A percentile compares a stretch with the other conserved stretches of the same genome.
Evolutionary conservation across 2,329 filamentous ascomycete species (phyloP).

Genomic region (Trichoderma oligosporum): DNA sequence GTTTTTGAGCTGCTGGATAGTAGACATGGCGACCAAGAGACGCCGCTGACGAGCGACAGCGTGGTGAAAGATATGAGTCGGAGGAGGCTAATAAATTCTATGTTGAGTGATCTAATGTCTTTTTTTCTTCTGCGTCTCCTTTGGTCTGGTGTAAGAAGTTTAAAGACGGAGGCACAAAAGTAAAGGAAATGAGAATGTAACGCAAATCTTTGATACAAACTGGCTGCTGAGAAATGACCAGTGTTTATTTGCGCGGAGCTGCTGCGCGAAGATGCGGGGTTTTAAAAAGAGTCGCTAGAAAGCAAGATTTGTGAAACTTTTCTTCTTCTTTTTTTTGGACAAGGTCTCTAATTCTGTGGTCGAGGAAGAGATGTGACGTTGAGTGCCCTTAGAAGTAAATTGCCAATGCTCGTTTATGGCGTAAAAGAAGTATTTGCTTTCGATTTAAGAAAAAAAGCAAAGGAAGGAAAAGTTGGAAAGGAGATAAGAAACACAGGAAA

Average conservation of each 20-base stretch:
- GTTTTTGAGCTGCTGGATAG: conserved; percentile 95
- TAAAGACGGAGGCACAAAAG: background rate
- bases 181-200: background rate
- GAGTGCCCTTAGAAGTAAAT: conserved; percentile 2
- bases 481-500: background rate
- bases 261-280: conserved; percentile 17
- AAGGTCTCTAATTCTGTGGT: background rate
- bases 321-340: background rate
- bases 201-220: background rate
- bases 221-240: background rate
- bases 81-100: background rate
- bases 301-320: background rate
- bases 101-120: background rate
- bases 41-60: conserved; percentile 24
- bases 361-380: background rate
- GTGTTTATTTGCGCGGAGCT: background rate
- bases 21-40: conserved; percentile 49
- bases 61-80: background rate
- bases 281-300: conserved; percentile 12
- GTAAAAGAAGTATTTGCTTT: background rate
- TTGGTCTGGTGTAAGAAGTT: background rate
- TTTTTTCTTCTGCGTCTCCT: background rate
- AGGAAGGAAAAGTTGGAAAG: background rate
- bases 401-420: background rate
- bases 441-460: background rate